Base-by-base conservation (phyloP, 345 rosid species). In the Luvunga scandens region DNA sequence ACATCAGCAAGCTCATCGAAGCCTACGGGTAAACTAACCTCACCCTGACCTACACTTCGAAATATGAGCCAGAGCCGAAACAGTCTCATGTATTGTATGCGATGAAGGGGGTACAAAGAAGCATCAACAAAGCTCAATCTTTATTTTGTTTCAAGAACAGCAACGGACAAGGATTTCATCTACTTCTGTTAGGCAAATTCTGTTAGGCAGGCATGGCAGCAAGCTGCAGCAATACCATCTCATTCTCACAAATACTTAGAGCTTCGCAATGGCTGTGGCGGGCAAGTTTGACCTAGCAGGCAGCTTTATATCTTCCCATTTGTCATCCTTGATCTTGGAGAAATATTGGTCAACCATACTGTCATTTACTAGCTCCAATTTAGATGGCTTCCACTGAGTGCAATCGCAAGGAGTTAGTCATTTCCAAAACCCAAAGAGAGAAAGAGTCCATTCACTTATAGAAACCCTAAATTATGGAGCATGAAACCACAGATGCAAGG, bases 371-470 rank as follows among this genome's bases (percentile, higher is more conserved):
- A 85, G 91, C 79, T 91, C 91, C 88, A 91, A 71, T 79, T 83
- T 87, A 28, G 88, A 75, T 66, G 98, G 97, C 84, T 91, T 90
- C 98, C 98, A 94, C 98, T 88, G 85, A 36, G 55, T 9, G 50
- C 24, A 16, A 76, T 38, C 21, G 56, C 21, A 77, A 33, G 6
- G 53, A 27, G 57, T 42, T 22, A 28, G 50, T 45, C 45, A 39
- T 73, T 45, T 18, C 38, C 38, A 1, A 72, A 64, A 12, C 33
- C 55, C 64, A 38, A 69, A 69, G 56, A 63, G 10, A 53, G 45
- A 14, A 60, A 65, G 61, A 1, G 53, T 81, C 30, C 25, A n/a
- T 73, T 6, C 22, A 38, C 19, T 60, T 13, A 30, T 24, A 30
- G 45, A 75, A 39, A 22, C 3, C 27, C 30, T 36, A 50, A 53